Base-by-base conservation (phyloP, 75 land plant species). In the Selaginella tamariscina region DNA sequence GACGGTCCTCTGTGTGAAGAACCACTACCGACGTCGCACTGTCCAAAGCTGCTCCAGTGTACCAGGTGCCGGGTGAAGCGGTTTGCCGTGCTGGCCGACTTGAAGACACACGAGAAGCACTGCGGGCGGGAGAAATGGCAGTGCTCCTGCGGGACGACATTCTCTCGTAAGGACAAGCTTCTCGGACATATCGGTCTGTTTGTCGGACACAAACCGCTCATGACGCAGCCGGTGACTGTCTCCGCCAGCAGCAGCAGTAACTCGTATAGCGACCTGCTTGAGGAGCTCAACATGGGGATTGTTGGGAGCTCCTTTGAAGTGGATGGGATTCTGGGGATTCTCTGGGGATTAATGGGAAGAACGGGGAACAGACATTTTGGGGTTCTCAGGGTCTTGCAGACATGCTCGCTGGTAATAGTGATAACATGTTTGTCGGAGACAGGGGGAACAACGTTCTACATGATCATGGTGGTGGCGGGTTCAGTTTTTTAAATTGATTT, bases 21-120 rank as follows among this genome's bases (percentile, higher is more conserved):
- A 88, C 67, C 92, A 88, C 70, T 88, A 85, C 77, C 82, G 80
- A 71, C 75, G 92, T 85, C 79, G 63, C 92, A 88, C 32, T 88
- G 92, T 32, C 82, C 84, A 56, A 88, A 88, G 77, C 76, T 77
- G 66, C 79, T 74, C 63, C 77, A 73, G 26, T 88, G 92, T 68
- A 85, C 81, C 56, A 83, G 77, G 54, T 88, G 93, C 76, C 77
- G 78, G 63, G 69, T 55, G 5, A 88, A 88, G 71, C 81, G 81
- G 32, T 88, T 88, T 69, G 86, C 89, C 21, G 93, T 88, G 2
- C 72, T 88, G 54, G 89, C 85, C 1, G 93, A 88, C 62, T n/a
- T 21, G 8, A 59, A 59, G 26, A 59, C 62, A n/a, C 62, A 59
- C 26, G 62, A 59, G 62, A 59, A 59, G 62, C 62, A 59, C 21